Evolutionary conservation across 2,329 filamentous ascomycete genomes (phyloP).

Genomic region (Exophiala calicioides): DNA sequence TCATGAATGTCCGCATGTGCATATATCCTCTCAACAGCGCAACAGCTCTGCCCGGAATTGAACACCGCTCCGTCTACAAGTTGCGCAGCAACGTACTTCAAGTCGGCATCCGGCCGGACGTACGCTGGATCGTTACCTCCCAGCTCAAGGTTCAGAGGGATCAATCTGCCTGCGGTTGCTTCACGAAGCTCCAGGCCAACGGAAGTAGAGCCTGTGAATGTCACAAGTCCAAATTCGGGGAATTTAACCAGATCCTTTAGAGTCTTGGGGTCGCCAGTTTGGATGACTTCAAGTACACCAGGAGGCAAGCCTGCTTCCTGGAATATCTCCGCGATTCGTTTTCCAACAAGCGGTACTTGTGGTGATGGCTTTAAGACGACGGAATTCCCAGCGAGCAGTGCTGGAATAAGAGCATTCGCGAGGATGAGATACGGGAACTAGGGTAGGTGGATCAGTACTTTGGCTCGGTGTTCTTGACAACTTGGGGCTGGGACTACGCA

Average conservation of each 20-base stretch:
- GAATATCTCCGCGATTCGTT: conserved; percentile 75
- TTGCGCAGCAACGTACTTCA: conserved; percentile 84
- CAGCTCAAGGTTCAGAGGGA: conserved; percentile 82
- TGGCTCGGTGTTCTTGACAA: conserved; percentile 21
- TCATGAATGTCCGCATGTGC: conserved; percentile 82
- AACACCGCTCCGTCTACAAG: conserved; percentile 90
- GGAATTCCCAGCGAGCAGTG: conserved; percentile 79
- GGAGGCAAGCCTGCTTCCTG: conserved; percentile 73
- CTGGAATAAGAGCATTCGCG: conserved; percentile 84
- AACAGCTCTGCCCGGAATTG: conserved; percentile 95
- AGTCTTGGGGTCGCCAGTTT: conserved; percentile 72
- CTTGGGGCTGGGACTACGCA: conserved; percentile 59
- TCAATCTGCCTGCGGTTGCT: conserved; percentile 75
- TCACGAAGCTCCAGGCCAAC: conserved; percentile 80
- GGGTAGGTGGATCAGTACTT: conserved; percentile 1
- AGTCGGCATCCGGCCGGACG: conserved; percentile 76
- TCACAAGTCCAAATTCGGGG: conserved; percentile 72
- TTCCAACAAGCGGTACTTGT: conserved; percentile 83
- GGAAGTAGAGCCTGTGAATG: conserved; percentile 87
- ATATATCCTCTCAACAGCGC: conserved; percentile 84
- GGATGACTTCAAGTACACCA: conserved; percentile 83
- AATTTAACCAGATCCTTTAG: conserved; percentile 77
- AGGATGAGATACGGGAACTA: conserved; percentile 92
- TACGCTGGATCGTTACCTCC: conserved; percentile 93
- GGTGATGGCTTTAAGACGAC: conserved; percentile 90